Evolutionary conservation across 345 rosid species (phyloP).

Genomic region (Lepidium aucheri): DNA sequence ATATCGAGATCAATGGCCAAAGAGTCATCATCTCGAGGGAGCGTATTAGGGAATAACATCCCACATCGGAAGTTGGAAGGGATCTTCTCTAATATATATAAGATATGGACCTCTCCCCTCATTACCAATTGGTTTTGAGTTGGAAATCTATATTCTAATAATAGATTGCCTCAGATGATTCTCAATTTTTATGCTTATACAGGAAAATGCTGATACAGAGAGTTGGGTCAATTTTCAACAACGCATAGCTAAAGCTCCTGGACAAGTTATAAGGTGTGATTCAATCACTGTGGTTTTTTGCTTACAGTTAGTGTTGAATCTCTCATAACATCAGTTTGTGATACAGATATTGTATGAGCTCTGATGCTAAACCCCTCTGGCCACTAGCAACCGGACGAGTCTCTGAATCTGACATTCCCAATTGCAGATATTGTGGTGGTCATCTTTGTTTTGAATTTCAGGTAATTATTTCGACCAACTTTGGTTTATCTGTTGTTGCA

Average conservation of each 20-base stretch:
- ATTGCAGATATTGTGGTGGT: constrained; percentile 38
- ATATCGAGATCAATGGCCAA: too few relatives aligned
- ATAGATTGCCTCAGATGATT: neutral
- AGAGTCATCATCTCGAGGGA: too few relatives aligned
- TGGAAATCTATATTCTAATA: too few relatives aligned
- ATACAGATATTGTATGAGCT: constrained; percentile 40
- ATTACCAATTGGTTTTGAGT: too few relatives aligned
- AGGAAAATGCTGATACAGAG: constrained; percentile 65
- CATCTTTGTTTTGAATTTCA: constrained; percentile 68
- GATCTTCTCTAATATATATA: too few relatives aligned
- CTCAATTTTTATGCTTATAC: neutral
- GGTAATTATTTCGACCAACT: constrained; percentile 31
- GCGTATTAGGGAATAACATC: too few relatives aligned
- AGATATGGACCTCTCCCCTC: too few relatives aligned
- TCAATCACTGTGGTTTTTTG: neutral
- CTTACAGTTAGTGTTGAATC: neutral
- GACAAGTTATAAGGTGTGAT: constrained; percentile 74
- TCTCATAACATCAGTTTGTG: neutral
- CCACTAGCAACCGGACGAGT: constrained; percentile 58
- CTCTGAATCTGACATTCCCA: constrained; percentile 58
- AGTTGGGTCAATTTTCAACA: constrained; percentile 57
- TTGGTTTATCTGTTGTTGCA: neutral
- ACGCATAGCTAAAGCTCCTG: constrained; percentile 63
- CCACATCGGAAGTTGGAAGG: too few relatives aligned
- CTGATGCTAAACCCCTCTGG: constrained; percentile 60